A percentile compares a stretch with the other conserved stretches of the same genome.
phyloP scores from a whole-genome alignment of 1,284 basidiomycete genomes.

The Athelia sp. region DNA sequence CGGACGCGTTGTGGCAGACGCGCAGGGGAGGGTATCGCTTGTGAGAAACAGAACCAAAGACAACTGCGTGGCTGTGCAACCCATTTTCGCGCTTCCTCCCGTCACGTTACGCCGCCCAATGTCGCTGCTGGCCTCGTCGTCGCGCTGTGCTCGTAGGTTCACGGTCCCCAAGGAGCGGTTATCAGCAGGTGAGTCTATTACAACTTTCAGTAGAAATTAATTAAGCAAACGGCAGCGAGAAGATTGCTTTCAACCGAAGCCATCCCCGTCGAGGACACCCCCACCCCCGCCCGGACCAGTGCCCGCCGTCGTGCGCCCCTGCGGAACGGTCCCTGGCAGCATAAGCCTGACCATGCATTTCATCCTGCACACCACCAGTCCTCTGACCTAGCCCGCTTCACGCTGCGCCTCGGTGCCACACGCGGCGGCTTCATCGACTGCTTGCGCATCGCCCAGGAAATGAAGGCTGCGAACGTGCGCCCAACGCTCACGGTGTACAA shows the following conservation, averaged over 20 bases:
- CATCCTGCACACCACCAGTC: slow-evolving; percentile 19
- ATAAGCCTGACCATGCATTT: slow-evolving; percentile 20
- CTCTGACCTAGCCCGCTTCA: slow-evolving; percentile 29
- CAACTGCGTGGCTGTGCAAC: slow-evolving; percentile 1
- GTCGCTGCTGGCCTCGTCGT: slow-evolving; percentile 35
- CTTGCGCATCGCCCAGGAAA: slow-evolving; percentile 37
- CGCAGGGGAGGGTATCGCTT: slow-evolving; percentile 2
- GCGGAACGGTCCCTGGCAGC: slow-evolving; percentile 23
- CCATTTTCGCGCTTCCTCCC: slow-evolving; percentile 2
- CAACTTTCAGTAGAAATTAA: slow-evolving; percentile 4
- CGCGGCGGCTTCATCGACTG: slow-evolving; percentile 20
- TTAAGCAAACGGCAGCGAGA: no score
- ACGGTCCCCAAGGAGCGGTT: not conserved
- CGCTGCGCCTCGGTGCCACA: slow-evolving; percentile 32
- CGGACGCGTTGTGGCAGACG: slow-evolving; percentile 17
- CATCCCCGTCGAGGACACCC: no score
- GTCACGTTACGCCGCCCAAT: not conserved
- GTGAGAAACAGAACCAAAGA: not conserved
- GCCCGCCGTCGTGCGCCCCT: not conserved
- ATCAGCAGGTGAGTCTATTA: not conserved
- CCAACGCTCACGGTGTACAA: slow-evolving; percentile 57
- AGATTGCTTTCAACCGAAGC: no score
- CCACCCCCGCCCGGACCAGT: no score
- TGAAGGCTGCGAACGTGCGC: slow-evolving; percentile 45
- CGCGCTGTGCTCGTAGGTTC: slow-evolving; percentile 27